Percentiles rank a stretch among this genome's conserved stretches.
These are phyloP conservation scores for Candida verbasci DNA, from an alignment of 805 yeast genomes.

Conservation along the genomic window DNA sequence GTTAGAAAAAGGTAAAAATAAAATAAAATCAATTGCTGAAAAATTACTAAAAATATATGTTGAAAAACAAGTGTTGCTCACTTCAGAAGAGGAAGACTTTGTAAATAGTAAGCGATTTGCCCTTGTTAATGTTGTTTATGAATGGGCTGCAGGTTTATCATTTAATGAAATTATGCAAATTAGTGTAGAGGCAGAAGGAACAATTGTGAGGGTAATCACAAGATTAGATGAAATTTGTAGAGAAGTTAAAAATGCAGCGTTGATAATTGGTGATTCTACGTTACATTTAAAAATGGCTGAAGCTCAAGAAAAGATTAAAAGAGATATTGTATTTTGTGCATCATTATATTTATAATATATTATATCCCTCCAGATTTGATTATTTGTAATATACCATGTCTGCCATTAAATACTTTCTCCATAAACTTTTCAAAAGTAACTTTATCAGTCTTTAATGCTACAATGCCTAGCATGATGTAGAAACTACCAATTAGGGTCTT, in stretches of 20 bases:
- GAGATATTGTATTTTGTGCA: slow-evolving; percentile 97
- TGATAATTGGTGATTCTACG: slow-evolving; percentile 90
- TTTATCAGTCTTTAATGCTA: slow-evolving; percentile 24
- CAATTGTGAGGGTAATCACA: slow-evolving; percentile 92
- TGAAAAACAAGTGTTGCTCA: slow-evolving; percentile 66
- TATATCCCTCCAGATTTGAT: slow-evolving; percentile 3
- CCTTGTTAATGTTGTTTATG: slow-evolving; percentile 88
- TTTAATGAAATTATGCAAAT: slow-evolving; percentile 88
- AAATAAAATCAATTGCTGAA: slow-evolving; percentile 67
- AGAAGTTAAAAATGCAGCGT: slow-evolving; percentile 88
- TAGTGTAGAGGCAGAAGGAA: slow-evolving; percentile 91
- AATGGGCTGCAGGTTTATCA: slow-evolving; percentile 94
- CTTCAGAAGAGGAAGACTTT: slow-evolving; percentile 82
- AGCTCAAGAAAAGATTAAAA: slow-evolving; percentile 91
- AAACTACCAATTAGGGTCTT: slow-evolving; percentile 32
- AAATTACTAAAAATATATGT: slow-evolving; percentile 58
- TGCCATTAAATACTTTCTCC: slow-evolving; percentile 23
- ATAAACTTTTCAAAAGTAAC: slow-evolving; percentile 15
- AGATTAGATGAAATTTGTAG: slow-evolving; percentile 93
- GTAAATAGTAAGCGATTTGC: slow-evolving; percentile 83
- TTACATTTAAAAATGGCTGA: slow-evolving; percentile 83
- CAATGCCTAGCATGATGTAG: slow-evolving; percentile 33
- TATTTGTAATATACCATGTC: slow-evolving; percentile 23
- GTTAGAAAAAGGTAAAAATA: slow-evolving; percentile 61
- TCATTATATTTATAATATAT: slow-evolving; percentile 66